Evolutionary conservation across 306 rosid genomes (phyloP).

Genomic region (Sesbania bispinosa): DNA sequence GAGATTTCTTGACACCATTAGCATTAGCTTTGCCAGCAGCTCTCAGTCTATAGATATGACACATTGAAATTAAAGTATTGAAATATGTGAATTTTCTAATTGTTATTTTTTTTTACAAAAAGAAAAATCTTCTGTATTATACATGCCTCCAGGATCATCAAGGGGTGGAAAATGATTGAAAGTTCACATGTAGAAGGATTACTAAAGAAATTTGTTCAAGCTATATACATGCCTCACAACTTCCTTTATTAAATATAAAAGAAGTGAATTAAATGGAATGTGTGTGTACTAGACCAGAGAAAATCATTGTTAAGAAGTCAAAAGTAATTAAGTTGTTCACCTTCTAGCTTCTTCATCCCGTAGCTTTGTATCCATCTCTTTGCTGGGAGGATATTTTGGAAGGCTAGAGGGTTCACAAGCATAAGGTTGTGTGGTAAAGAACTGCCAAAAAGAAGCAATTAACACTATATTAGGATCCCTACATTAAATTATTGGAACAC

Average conservation of each 20-base stretch:
- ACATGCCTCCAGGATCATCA: neutral
- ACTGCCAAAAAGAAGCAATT: slow-evolving; percentile 42
- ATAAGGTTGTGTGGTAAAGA: slow-evolving; percentile 67
- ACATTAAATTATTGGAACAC: neutral
- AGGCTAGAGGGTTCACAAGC: slow-evolving; percentile 92
- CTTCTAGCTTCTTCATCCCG: slow-evolving; percentile 88
- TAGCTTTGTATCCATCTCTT: slow-evolving; percentile 86
- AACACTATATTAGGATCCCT: neutral
- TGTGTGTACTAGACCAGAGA: neutral
- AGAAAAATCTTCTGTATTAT: too few species aligned
- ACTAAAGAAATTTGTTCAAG: neutral
- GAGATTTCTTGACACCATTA: slow-evolving; percentile 69
- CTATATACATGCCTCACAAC: neutral
- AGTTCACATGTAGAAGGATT: neutral
- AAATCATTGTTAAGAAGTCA: neutral
- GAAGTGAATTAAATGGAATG: neutral
- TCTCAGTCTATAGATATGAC: slow-evolving; percentile 61
- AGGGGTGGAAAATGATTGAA: neutral
- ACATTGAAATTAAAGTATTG: slow-evolving; percentile 24
- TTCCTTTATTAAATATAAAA: neutral
- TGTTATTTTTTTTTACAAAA: neutral
- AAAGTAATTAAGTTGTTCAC: slow-evolving; percentile 34
- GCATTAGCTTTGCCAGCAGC: slow-evolving; percentile 72
- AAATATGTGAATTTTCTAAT: neutral
- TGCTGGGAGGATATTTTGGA: slow-evolving; percentile 89